A percentile compares a stretch with the other conserved stretches of the same genome.
Conservation (phyloP, 2,329 filamentous ascomycete species). For the Diplodia mutila region DNA sequence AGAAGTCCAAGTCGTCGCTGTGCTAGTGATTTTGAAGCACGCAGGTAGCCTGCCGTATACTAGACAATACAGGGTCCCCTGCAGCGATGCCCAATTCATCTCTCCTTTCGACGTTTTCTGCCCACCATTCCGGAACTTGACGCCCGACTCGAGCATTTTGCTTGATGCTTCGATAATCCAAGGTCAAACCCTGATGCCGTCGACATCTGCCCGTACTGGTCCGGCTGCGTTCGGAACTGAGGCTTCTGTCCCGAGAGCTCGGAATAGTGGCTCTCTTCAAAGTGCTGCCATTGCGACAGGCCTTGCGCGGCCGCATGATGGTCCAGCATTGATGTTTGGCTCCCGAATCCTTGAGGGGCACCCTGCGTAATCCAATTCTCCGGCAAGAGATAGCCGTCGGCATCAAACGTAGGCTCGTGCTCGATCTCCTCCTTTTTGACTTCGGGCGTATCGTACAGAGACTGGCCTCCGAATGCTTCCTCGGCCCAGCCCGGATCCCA, state of each 20-base stretch:
- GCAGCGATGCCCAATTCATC: too few relatives aligned
- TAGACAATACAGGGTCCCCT: too few relatives aligned
- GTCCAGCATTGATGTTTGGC: background rate
- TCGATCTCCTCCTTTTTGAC: background rate
- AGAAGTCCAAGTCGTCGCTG: background rate
- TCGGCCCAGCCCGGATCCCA: constrained; percentile 16
- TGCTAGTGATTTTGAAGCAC: too few relatives aligned
- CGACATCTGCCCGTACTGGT: background rate
- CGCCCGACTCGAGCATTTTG: background rate
- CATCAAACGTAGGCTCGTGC: background rate
- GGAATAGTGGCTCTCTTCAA: background rate
- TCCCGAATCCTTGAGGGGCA: background rate
- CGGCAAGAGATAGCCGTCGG: background rate
- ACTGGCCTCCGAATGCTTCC: background rate
- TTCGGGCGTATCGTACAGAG: background rate
- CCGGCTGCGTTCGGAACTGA: background rate
- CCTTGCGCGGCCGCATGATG: background rate
- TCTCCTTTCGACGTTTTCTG: background rate
- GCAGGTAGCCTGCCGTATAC: too few relatives aligned
- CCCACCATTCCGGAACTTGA: background rate
- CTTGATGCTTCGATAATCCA: background rate
- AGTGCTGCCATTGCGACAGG: background rate
- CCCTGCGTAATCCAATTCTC: background rate
- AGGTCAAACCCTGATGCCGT: background rate
- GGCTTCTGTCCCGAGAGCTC: background rate